Evolutionary conservation across 352 stramenopile genomes (phyloP), one percentile per base, ranked within the genome.

Genomic region (Pythium brachiatum): DNA sequence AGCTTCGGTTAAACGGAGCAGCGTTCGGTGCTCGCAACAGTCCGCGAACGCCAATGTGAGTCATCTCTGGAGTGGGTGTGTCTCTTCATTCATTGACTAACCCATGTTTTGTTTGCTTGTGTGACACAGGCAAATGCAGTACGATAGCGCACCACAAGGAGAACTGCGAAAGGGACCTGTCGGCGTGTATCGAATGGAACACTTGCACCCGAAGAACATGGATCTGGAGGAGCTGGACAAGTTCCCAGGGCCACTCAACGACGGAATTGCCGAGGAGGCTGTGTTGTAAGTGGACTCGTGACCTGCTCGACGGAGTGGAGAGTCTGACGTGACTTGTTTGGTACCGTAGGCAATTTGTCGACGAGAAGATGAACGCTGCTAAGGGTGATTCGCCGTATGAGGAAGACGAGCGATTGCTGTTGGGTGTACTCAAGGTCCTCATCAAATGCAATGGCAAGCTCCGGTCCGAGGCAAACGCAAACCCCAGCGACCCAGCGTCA

Each of bases 381-480:
- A n/a, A 36, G 2, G 47, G 51, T 5, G 51, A 56, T 57, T 74
- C 53, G 13, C 68, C 66, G 23, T 55, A 73, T 0, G 73, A 83
- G 27, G 85, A 94, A 61, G 79, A 94, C 43, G 81, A 89, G 16
- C 80, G 81, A 27, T 63, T 94, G 51, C 62, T 94, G 29, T 54
- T 89, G 25, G 77, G 83, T 16, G 68, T 94, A n/a, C 57, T 94
- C 39, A 73, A 69, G 56, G 72, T 94, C 6, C 48, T 94, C 43
- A 75, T 92, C 31, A 92, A 89, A 60, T 90, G 76, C 70, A 91
- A 94, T n/a, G 85, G 85, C 25, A 83, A 84, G 55, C 67, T 92
- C 9, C 76, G 80, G 18, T 88, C 81, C 2, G 78, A 88, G 15
- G 50, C 61, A 6, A 79, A 73, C 23, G 69, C 70, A 0, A 76